Base-by-base conservation (phyloP, 768 basidiomycete species). In the Lepiota subincarnata region DNA sequence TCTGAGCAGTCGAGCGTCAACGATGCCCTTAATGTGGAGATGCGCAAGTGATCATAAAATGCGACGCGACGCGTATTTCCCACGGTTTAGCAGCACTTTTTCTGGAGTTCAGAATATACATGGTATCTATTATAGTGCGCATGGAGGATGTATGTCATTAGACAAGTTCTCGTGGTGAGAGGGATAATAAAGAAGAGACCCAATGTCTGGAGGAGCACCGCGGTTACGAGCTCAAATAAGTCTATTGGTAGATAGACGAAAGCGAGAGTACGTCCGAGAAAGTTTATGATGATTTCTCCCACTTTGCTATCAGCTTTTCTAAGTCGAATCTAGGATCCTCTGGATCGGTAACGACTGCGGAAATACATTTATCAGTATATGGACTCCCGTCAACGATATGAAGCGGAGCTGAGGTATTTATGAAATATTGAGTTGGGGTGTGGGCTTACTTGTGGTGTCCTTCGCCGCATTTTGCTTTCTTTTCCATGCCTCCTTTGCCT, bases 261-360 rank as follows among this genome's bases (percentile, higher is more conserved):
- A 34, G 28, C n/a, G 39, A 38, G 38, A 28, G 45, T 50, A 59
- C 50, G 52, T 50, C 55, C 54, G 44, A 50, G 43, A 40, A 44
- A 52, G 38, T 67, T 75, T 73, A 85, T 77, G 74, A 80, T 61
- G 82, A 82, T 66, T 78, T 82, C 71, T 90, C 89, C 79, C 83
- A 85, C 66, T 84, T 82, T 40, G 78, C 76, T 67, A 91, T 64
- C 56, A 97, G 73, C 71, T 92, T 92, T 79, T 98, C 96, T 67
- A 98, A 77, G 78, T 98, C 94, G 72, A 98, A 99, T 59, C 82
- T 84, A 49, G 96, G 92, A 71, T 98, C 86, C 62, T 98, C 96
- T 38, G 94, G 91, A 77, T 99, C 84, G 59, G 92, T 88, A 59
- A 97, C 76, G 60, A 96, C 94, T 95, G 70, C 36, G 50, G 42